Conservation (phyloP, 1,284 basidiomycete species). For the Malassezia brasiliensis region DNA sequence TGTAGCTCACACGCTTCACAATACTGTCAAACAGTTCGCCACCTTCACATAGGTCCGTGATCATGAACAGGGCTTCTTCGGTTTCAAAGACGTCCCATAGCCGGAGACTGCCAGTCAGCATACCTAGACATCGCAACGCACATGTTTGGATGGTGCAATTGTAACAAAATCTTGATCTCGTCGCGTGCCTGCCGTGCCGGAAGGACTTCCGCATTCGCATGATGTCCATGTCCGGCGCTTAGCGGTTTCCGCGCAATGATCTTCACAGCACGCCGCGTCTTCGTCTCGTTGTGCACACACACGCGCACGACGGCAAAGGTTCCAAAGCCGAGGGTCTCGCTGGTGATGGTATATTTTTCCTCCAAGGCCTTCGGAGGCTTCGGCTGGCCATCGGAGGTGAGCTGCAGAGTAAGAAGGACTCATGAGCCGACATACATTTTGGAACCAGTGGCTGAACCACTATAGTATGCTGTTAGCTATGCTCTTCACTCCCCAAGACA, state of each 20-base stretch:
- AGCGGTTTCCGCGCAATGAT: constrained; percentile 45
- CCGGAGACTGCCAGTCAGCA: constrained; percentile 22
- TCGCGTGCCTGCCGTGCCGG: constrained; percentile 8
- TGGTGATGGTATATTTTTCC: constrained; percentile 34
- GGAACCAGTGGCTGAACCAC: constrained; percentile 1
- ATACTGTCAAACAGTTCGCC: constrained; percentile 46
- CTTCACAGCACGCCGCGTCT: constrained; percentile 40
- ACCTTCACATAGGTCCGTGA: constrained; percentile 43
- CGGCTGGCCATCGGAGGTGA: neutral
- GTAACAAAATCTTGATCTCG: constrained; percentile 41
- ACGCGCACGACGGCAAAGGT: constrained; percentile 43
- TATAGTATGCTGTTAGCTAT: neutral
- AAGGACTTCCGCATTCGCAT: neutral
- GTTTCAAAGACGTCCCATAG: constrained; percentile 47
- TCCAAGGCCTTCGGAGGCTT: neutral
- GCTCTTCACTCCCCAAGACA: no score
- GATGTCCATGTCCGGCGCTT: neutral
- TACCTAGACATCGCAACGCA: neutral
- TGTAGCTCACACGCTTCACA: constrained; percentile 39
- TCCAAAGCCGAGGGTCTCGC: constrained; percentile 35
- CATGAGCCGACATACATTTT: neutral
- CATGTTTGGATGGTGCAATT: constrained; percentile 40
- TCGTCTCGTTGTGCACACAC: constrained; percentile 27
- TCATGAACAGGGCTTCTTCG: constrained; percentile 45
- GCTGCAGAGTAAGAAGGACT: neutral